A percentile compares a stretch with the other conserved stretches of the same genome.
Conservation (phyloP, 2,329 filamentous ascomycete species). For the Fusarium subglutinans region DNA sequence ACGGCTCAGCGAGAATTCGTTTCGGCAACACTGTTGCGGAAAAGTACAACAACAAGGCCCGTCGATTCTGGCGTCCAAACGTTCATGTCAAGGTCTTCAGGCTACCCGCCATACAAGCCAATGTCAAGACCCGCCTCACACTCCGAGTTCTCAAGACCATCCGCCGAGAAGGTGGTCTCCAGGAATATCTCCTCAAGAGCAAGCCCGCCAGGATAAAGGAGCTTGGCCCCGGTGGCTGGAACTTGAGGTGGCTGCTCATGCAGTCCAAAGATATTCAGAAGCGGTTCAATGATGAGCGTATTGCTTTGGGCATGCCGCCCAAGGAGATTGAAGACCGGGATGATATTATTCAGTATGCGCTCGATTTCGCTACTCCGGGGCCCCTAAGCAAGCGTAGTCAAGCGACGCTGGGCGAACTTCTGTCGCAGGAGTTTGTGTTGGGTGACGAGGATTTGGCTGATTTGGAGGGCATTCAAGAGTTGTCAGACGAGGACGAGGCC, state of each 20-base stretch:
- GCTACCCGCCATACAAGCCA: conserved; percentile 68
- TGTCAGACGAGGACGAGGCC: conserved; percentile 52
- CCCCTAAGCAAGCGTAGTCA: conserved; percentile 49
- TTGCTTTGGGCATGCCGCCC: conserved; percentile 67
- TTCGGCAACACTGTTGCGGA: conserved; percentile 84
- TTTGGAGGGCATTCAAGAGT: conserved; percentile 51
- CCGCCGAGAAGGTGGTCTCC: conserved; percentile 86
- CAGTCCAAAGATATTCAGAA: conserved; percentile 74
- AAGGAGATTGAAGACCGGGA: conserved; percentile 50
- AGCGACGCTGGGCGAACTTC: conserved; percentile 52
- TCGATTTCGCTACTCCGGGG: conserved; percentile 55
- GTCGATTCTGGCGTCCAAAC: conserved; percentile 80
- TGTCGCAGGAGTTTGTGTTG: conserved; percentile 57
- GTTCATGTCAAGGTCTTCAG: conserved; percentile 74
- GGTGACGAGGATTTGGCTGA: conserved; percentile 53
- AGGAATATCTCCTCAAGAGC: conserved; percentile 87
- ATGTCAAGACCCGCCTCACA: conserved; percentile 74
- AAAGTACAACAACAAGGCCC: conserved; percentile 74
- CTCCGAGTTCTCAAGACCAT: conserved; percentile 77
- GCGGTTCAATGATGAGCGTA: conserved; percentile 72
- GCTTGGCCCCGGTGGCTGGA: conserved; percentile 90
- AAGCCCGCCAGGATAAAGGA: conserved; percentile 83
- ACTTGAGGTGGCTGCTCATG: conserved; percentile 88
- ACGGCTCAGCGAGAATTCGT: conserved; percentile 74
- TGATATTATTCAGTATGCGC: conserved; percentile 51